phyloP scores from a whole-genome alignment of 371 early-diverging fungal species.

The Apophysomyces variabilis region DNA sequence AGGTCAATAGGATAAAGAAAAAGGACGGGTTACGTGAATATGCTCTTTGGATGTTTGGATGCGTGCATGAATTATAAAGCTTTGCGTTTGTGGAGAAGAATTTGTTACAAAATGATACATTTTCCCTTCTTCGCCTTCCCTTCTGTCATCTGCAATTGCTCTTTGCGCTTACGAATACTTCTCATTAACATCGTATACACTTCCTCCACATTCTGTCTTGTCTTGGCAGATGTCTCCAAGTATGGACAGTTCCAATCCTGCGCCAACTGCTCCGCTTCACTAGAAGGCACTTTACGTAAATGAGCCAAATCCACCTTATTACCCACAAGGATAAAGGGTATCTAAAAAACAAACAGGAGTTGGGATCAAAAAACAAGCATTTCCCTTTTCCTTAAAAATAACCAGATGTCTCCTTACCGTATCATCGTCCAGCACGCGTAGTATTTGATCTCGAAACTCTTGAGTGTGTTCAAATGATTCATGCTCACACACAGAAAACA shows the following conservation, averaged over 20 bases:
- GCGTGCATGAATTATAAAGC: background rate
- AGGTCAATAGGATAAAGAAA: background rate
- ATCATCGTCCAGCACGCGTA: conserved; percentile 82
- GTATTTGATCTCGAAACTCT: conserved; percentile 85
- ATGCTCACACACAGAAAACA: conserved; percentile 81
- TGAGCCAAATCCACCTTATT: conserved; percentile 84
- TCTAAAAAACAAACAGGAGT: conserved; percentile 26
- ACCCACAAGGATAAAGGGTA: conserved; percentile 84
- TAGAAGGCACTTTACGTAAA: conserved; percentile 65
- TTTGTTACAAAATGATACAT: conserved; percentile 24
- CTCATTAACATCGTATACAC: conserved; percentile 76
- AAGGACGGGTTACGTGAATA: background rate
- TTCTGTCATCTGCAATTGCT: conserved; percentile 27
- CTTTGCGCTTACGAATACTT: conserved; percentile 27
- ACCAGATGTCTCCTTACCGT: conserved; percentile 38
- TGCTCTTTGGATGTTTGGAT: conserved; percentile 8
- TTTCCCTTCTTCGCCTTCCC: conserved; percentile 32
- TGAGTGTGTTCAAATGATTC: conserved; percentile 83
- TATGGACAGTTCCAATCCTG: conserved; percentile 81
- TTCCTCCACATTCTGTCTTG: conserved; percentile 80
- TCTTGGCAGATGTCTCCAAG: conserved; percentile 86
- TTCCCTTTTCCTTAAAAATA: background rate
- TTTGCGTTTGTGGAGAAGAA: background rate
- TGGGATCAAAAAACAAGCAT: conserved; percentile 1
- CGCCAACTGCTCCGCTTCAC: conserved; percentile 70